These are phyloP conservation scores for Clonostachys rosea DNA, from an alignment of 2,329 filamentous ascomycete genomes.

Conservation along the genomic window DNA sequence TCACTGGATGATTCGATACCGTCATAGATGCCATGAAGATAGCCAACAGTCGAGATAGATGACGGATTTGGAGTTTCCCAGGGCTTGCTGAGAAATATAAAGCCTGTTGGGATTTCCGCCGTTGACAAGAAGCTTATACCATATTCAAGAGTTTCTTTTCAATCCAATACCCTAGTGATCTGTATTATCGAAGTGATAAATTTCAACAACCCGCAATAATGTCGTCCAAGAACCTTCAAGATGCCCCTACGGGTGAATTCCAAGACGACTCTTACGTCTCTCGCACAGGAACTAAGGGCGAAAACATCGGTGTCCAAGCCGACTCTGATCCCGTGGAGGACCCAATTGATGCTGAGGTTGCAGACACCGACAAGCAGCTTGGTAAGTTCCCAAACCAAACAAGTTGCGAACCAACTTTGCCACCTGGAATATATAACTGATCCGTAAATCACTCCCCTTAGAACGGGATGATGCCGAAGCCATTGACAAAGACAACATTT, in stretches of 20 bases:
- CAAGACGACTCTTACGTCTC: slow-evolving; percentile 20
- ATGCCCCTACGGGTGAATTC: slow-evolving; percentile 5
- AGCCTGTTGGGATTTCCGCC: too few species aligned
- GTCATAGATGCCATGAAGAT: too few species aligned
- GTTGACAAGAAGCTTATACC: too few species aligned
- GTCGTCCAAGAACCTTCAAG: slow-evolving; percentile 3
- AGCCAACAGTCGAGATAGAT: too few species aligned
- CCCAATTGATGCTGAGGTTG: slow-evolving; percentile 17
- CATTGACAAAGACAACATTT: slow-evolving; percentile 9
- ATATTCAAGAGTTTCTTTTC: too few species aligned
- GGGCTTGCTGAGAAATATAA: too few species aligned
- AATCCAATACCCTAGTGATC: too few species aligned
- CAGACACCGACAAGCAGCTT: slow-evolving; percentile 26
- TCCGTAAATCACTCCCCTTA: not conserved
- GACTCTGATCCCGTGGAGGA: slow-evolving; percentile 24
- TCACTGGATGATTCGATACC: too few species aligned
- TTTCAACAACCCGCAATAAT: not conserved
- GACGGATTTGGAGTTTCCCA: too few species aligned
- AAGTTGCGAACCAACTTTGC: not conserved
- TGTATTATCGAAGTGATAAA: not conserved
- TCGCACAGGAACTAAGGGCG: slow-evolving; percentile 17
- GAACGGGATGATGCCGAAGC: slow-evolving; percentile 6
- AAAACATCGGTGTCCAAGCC: slow-evolving; percentile 22
- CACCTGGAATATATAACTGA: not conserved
- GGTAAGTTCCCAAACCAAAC: slow-evolving; percentile 12